Base-by-base conservation (phyloP, 202 grass and related monocot genomes). In the Brachypodium distachyon region DNA sequence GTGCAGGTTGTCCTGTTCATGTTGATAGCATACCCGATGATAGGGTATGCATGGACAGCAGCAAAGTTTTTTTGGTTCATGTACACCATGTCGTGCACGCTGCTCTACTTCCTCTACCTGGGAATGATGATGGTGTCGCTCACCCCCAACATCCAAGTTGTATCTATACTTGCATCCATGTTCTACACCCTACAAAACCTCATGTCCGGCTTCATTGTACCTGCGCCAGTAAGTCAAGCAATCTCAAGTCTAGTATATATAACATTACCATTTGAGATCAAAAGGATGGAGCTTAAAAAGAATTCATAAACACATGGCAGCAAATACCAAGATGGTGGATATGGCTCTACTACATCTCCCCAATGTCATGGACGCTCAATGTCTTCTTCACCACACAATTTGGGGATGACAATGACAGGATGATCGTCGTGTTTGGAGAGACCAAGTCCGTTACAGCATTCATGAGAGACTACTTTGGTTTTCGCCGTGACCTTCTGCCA, bases 241-340 rank as follows among this genome's bases (percentile, higher is more conserved):
- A 21, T 18, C 41, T 28, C 33, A n/a, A 67, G 40, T 68, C 41
- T 68, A 69, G 1, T 48, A 47, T 28, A 27, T 27, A 29, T 44
- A 46, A 12, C 64, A 46, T n/a, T 47, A 32, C 41, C 3, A 6
- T n/a, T 48, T 69, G 26, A 18, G 14, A 73, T 41, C 14, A 28
- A 73, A 57, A 73, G 9, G 1, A 41, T 73, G 23, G 34, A 29
- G 12, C 37, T 19, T 42, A 28, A 28, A 7, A 40, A 11, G 3
- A 42, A 18, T 3, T 41, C 38, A n/a, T 74, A 58, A 19, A 57
- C 17, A 42, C 29, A 29, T 74, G n/a, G 76, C 81, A 89, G 90
- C 67, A 83, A 85, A 88, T 93, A 67, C 91, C 91, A 7, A 79
- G 60, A 68, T 93, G 87, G 91, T 93, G 91, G 91, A 44, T 86